A percentile compares a stretch with the other conserved stretches of the same genome.
These are phyloP conservation scores for Populus hybrid DNA, from an alignment of 441 rosid genomes.

Conservation along the genomic window DNA sequence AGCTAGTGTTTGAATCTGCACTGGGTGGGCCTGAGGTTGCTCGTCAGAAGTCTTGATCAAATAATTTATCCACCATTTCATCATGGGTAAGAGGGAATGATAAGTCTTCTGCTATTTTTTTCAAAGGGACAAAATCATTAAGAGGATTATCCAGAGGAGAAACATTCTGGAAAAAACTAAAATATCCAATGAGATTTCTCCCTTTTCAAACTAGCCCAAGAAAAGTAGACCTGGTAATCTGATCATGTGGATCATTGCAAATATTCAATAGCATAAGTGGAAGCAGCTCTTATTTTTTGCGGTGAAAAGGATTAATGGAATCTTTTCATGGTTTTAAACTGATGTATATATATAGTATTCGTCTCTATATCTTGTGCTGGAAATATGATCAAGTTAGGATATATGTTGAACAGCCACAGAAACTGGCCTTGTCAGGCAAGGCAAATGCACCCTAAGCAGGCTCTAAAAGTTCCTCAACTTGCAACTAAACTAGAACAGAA, in stretches of 20 bases:
- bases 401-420: background rate
- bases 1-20: background rate
- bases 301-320: too few species aligned
- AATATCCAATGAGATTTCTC: background rate
- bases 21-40: background rate
- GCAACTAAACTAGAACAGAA: conserved; percentile 5
- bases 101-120: background rate
- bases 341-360: background rate
- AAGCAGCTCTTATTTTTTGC: too few species aligned
- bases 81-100: background rate
- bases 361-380: background rate
- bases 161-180: background rate
- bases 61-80: background rate
- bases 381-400: background rate
- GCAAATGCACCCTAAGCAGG: background rate
- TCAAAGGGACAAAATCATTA: background rate
- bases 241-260: too few species aligned
- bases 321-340: background rate
- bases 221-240: too few species aligned
- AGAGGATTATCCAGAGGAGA: background rate
- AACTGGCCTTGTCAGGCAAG: background rate
- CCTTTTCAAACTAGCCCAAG: too few species aligned
- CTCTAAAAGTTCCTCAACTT: conserved; percentile 3
- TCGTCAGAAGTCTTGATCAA: background rate
- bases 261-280: too few species aligned